Evolutionary conservation across 2,329 filamentous ascomycete genomes (phyloP), one percentile per base, ranked within the genome.

Genomic region (Dryadomyces quercivorus): DNA sequence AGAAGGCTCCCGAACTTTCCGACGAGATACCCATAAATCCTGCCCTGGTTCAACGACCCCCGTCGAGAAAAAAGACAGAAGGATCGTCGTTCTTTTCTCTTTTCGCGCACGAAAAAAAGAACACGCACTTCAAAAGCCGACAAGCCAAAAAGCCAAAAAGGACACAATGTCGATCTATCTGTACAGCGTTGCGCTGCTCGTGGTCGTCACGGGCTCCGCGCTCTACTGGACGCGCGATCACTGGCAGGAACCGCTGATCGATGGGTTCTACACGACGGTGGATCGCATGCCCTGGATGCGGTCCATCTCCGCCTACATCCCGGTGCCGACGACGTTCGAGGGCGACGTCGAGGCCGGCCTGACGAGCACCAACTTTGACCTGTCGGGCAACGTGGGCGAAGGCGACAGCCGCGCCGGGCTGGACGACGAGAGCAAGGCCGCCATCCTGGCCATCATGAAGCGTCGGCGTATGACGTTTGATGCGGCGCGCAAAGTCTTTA

Each of bases 381-480:
- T 98, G 26, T 72, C 76, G 10, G 80, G 78, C 59, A 98, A 98
- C 66, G 75, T 98, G 38, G 83, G 84, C 56, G 80, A 78, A 13
- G 87, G 86, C 51, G 93, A 98, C 67, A 75, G 76, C 34, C 81
- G 93, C 60, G 80, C 82, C 0, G 93, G 93, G 0, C 75, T 98
- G 18, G 91, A 97, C 66, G 82, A 86, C 60, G 74, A 73, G 50
- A 86, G 81, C 55, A 97, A 97, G 75, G 72, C 76, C 43, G 88
- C 95, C 68, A 83, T 98, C 45, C 78, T 90, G 63, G 80, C 79
- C 62, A 91, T 98, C 62, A 98, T 98, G 93, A 92, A 89, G 78
- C 83, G 78, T 66, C 78, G 83, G 59, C 78, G 84, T 56, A 80
- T 97, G 59, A 80, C 77, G 57, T 98, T 98, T 66, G 92, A 98